phyloP scores from a whole-genome alignment of 495 filamentous ascomycete genomes.

The Penicillium taxi region DNA sequence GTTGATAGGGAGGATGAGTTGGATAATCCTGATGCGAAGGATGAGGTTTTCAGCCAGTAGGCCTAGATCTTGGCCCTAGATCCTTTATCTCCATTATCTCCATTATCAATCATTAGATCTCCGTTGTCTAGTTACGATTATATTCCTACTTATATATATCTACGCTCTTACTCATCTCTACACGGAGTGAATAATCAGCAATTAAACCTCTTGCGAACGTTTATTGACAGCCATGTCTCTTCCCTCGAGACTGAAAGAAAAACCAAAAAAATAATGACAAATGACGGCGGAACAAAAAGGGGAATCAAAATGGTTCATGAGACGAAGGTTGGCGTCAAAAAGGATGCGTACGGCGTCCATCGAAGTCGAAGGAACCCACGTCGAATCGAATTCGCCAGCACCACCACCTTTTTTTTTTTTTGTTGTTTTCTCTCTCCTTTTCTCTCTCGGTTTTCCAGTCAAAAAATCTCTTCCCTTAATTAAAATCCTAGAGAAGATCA shows the following conservation, averaged over 20 bases:
- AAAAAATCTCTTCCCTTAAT: no score
- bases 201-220: no score
- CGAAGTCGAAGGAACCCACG: conserved; percentile 3
- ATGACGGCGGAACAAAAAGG: conserved; percentile 33
- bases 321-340: conserved; percentile 38
- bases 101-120: no score
- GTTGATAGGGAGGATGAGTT: conserved; percentile 54
- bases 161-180: no score
- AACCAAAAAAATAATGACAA: conserved; percentile 18
- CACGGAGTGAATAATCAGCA: no score
- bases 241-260: conserved; percentile 17
- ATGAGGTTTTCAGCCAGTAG: conserved; percentile 24
- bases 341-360: conserved; percentile 18
- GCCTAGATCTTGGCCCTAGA: no score
- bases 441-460: no score
- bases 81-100: no score
- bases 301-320: conserved; percentile 42
- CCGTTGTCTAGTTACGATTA: no score
- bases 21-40: conserved; percentile 34
- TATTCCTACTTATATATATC: no score
- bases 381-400: conserved; percentile 4
- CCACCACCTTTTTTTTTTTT: not conserved
- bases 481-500: no score
- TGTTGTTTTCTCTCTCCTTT: not conserved
- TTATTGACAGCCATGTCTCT: conserved; percentile 25